Conservation (phyloP, 2,329 filamentous ascomycete genomes). For the Fusarium bulbicola region DNA sequence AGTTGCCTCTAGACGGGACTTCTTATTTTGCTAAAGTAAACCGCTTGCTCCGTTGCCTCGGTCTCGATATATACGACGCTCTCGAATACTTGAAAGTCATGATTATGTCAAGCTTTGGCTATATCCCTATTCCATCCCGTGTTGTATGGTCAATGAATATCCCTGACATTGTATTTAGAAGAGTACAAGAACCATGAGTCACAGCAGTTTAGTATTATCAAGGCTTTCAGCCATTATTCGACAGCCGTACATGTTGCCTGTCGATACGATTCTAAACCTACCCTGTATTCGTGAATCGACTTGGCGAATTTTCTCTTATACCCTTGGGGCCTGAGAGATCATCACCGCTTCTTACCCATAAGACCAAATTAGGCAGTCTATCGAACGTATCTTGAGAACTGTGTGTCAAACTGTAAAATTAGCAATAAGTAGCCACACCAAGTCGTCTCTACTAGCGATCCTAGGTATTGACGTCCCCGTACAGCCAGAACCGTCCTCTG, state of each 20-base stretch:
- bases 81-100: neutral
- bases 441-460: neutral
- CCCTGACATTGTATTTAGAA: too few relatives aligned
- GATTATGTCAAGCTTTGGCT: neutral
- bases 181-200: too few relatives aligned
- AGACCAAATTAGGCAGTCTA: neutral
- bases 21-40: neutral
- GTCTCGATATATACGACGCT: neutral
- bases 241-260: neutral
- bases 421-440: neutral
- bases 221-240: neutral
- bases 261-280: neutral
- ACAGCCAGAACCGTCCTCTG: neutral
- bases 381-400: neutral
- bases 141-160: neutral
- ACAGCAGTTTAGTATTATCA: neutral
- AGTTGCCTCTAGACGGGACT: neutral
- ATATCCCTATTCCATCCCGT: too few relatives aligned
- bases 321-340: neutral
- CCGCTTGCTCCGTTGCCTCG: neutral
- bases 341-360: neutral
- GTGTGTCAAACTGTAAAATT: neutral
- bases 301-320: neutral
- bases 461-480: neutral
- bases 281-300: neutral